phyloP scores from a whole-genome alignment of 169 alveolate genomes.

The Cyclospora cayetanensis region DNA sequence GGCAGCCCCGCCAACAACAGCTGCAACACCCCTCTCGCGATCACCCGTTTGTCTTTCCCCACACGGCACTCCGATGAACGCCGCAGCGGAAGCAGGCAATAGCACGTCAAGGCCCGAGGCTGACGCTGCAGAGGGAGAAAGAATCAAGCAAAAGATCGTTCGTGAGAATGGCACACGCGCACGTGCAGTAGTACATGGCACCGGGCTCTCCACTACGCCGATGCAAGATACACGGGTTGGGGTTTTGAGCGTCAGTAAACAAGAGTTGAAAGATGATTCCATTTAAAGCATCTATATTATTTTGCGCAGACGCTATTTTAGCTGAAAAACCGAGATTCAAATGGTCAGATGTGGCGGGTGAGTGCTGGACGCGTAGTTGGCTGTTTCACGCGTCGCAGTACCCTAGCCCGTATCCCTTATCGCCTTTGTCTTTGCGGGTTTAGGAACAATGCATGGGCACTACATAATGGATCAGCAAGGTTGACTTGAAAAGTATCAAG shows the following conservation, averaged over 20 bases:
- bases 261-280: background rate
- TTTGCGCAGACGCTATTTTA: slow-evolving; percentile 72
- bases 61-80: slow-evolving; percentile 26
- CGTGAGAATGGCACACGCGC: slow-evolving; percentile 35
- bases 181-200: background rate
- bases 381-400: background rate
- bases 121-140: slow-evolving; percentile 70
- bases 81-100: background rate
- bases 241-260: background rate
- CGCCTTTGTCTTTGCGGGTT: background rate
- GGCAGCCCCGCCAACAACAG: background rate
- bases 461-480: background rate
- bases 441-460: background rate
- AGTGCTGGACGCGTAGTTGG: background rate
- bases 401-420: background rate
- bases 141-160: slow-evolving; percentile 62
- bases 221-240: too few species aligned
- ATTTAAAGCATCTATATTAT: background rate
- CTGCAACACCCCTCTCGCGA: background rate
- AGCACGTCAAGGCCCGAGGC: slow-evolving; percentile 59
- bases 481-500: background rate
- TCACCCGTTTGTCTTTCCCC: slow-evolving; percentile 50
- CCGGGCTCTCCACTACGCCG: background rate
- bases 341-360: slow-evolving; percentile 92
- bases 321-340: slow-evolving; percentile 90